These are phyloP conservation scores for Calycina marina DNA, from an alignment of 2,329 filamentous ascomycete genomes.

Conservation along the genomic window DNA sequence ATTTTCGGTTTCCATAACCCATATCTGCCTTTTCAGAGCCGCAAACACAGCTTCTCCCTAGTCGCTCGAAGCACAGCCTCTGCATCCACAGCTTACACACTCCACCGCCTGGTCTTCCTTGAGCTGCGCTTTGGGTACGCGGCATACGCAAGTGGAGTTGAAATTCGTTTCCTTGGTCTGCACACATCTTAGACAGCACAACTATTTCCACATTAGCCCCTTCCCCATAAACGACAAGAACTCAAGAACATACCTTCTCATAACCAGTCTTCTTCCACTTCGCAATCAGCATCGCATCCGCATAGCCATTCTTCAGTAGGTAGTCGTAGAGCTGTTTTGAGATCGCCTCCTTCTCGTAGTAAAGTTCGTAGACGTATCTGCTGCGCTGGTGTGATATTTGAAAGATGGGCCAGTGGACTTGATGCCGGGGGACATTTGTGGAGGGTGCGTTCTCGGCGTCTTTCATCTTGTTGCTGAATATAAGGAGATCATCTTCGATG, in stretches of 20 bases:
- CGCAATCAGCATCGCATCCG: slow-evolving; percentile 86
- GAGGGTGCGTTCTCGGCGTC: slow-evolving; percentile 83
- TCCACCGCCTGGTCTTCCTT: slow-evolving; percentile 85
- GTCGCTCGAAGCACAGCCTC: slow-evolving; percentile 78
- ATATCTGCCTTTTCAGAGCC: background rate
- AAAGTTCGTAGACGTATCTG: slow-evolving; percentile 92
- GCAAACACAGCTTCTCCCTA: slow-evolving; percentile 23
- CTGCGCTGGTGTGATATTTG: slow-evolving; percentile 88
- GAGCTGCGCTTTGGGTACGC: slow-evolving; percentile 76
- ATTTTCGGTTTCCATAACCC: background rate
- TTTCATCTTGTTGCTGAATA: slow-evolving; percentile 86
- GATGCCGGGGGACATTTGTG: slow-evolving; percentile 67
- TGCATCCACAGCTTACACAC: slow-evolving; percentile 89
- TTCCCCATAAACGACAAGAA: slow-evolving; percentile 6
- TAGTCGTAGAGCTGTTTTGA: slow-evolving; percentile 86
- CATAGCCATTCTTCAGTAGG: slow-evolving; percentile 92
- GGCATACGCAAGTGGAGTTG: slow-evolving; percentile 92
- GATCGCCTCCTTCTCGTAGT: slow-evolving; percentile 96
- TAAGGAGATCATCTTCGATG: slow-evolving; percentile 73
- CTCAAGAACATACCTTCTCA: slow-evolving; percentile 56
- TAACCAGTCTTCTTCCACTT: slow-evolving; percentile 99
- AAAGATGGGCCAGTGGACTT: slow-evolving; percentile 93
- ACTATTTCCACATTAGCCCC: slow-evolving; percentile 29
- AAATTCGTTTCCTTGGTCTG: slow-evolving; percentile 99
- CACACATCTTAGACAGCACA: slow-evolving; percentile 90